phyloP scores from a whole-genome alignment of 495 filamentous ascomycete species.

The Aspergillus nidulans region DNA sequence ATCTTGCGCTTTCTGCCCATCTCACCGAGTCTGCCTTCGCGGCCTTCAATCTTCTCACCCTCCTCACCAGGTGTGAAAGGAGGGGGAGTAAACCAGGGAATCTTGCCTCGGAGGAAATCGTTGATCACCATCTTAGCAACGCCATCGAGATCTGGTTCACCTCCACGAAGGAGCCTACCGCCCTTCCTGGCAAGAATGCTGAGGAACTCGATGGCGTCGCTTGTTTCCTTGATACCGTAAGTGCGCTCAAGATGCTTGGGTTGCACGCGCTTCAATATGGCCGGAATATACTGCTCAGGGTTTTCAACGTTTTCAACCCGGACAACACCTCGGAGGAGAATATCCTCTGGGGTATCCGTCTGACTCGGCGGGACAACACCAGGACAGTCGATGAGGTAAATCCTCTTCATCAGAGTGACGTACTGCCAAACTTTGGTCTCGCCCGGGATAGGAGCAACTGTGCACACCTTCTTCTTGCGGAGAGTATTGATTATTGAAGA shows the following conservation, averaged over 20 bases:
- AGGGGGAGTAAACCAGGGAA: conserved; percentile 90
- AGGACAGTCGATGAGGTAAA: conserved; percentile 95
- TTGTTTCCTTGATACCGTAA: conserved; percentile 71
- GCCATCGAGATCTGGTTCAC: conserved; percentile 87
- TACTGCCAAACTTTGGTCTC: conserved; percentile 97
- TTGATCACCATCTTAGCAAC: conserved; percentile 95
- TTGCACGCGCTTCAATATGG: conserved; percentile 74
- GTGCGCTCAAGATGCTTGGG: conserved; percentile 86
- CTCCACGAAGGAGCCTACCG: conserved; percentile 78
- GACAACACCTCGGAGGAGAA: conserved; percentile 88
- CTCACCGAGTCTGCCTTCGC: conserved; percentile 59
- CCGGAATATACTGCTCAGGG: conserved; percentile 90
- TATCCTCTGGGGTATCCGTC: conserved; percentile 77
- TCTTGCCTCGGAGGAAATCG: conserved; percentile 90
- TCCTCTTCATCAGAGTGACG: conserved; percentile 92
- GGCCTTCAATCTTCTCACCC: conserved; percentile 52
- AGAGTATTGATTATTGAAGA: conserved; percentile 91
- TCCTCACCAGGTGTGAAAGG: conserved; percentile 55
- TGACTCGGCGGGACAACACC: conserved; percentile 87
- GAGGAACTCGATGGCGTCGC: conserved; percentile 72
- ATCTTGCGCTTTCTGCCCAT: conserved; percentile 56
- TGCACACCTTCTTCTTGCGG: conserved; percentile 87
- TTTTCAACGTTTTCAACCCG: conserved; percentile 93
- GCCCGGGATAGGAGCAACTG: conserved; percentile 91
- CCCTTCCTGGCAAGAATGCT: conserved; percentile 84